Percentiles rank a stretch among this genome's conserved stretches.
These are phyloP conservation scores for Tetrapisispora iriomotensis DNA, from an alignment of 805 yeast species.

Conservation along the genomic window DNA sequence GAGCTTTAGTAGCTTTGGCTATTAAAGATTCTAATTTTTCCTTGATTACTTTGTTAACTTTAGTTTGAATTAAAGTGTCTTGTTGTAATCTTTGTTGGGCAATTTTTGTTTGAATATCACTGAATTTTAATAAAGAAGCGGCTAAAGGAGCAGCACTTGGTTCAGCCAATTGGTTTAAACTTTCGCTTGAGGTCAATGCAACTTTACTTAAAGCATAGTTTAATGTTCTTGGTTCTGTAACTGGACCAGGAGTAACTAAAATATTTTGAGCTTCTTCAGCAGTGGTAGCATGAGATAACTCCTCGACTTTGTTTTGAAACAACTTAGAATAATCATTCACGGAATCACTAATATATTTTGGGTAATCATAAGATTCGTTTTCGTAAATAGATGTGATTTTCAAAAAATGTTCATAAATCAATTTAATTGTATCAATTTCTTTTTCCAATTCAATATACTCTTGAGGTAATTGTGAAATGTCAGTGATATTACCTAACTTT, in stretches of 20 bases:
- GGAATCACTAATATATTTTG: constrained; percentile 64
- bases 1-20: constrained; percentile 54
- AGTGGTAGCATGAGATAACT: constrained; percentile 59
- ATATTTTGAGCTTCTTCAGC: constrained; percentile 43
- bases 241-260: constrained; percentile 35
- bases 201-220: constrained; percentile 77
- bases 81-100: constrained; percentile 79
- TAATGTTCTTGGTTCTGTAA: constrained; percentile 59
- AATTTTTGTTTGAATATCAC: constrained; percentile 59
- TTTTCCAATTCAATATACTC: constrained; percentile 70
- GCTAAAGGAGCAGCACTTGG: constrained; percentile 42
- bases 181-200: constrained; percentile 38
- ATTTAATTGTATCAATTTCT: constrained; percentile 62
- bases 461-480: constrained; percentile 74
- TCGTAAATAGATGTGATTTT: constrained; percentile 51
- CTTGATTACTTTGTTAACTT: constrained; percentile 58
- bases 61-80: constrained; percentile 59
- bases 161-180: constrained; percentile 22
- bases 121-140: constrained; percentile 54
- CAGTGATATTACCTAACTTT: constrained; percentile 67
- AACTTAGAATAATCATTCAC: constrained; percentile 61
- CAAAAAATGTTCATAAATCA: constrained; percentile 50
- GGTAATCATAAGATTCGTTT: constrained; percentile 75
- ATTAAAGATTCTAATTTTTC: constrained; percentile 54
- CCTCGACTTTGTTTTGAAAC: constrained; percentile 53